Evolutionary conservation across 768 basidiomycete species (phyloP).

Genomic region (Russula vinacea): DNA sequence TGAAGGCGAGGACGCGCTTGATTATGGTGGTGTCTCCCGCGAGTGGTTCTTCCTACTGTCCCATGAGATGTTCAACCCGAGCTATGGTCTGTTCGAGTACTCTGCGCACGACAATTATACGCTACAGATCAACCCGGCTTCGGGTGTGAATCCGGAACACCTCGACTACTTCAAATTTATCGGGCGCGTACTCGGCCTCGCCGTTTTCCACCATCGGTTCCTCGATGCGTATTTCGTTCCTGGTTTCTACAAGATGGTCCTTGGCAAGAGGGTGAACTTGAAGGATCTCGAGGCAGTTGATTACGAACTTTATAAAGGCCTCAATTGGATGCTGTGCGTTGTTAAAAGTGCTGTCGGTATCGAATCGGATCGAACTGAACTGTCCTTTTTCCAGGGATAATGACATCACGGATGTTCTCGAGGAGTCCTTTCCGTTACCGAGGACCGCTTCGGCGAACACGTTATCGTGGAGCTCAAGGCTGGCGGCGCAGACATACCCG

Average conservation of each 20-base stretch:
- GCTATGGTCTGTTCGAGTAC: slow-evolving; percentile 79
- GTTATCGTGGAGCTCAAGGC: slow-evolving; percentile 64
- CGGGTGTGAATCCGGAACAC: slow-evolving; percentile 73
- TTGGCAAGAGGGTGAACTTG: slow-evolving; percentile 56
- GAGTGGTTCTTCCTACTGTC: slow-evolving; percentile 87
- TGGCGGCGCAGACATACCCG: slow-evolving; percentile 55
- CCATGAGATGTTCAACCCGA: slow-evolving; percentile 79
- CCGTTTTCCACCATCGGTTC: slow-evolving; percentile 75
- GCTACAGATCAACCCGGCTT: slow-evolving; percentile 74
- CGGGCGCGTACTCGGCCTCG: slow-evolving; percentile 68
- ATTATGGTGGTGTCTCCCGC: slow-evolving; percentile 77
- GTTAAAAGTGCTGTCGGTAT: slow-evolving; percentile 6
- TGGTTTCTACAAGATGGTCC: slow-evolving; percentile 77
- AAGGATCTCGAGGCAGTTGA: slow-evolving; percentile 69
- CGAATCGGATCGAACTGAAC: background rate
- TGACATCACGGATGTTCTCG: slow-evolving; percentile 69
- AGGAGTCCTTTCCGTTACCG: slow-evolving; percentile 71
- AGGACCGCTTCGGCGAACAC: slow-evolving; percentile 73
- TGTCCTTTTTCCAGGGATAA: slow-evolving; percentile 50
- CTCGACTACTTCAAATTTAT: slow-evolving; percentile 81
- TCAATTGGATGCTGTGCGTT: slow-evolving; percentile 73
- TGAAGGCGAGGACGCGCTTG: slow-evolving; percentile 75
- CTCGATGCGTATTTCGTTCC: slow-evolving; percentile 77
- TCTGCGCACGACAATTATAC: slow-evolving; percentile 79
- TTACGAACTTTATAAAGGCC: slow-evolving; percentile 62